Evolutionary conservation across 345 rosid genomes (phyloP).

Genomic region (Barbarea vulgaris): DNA sequence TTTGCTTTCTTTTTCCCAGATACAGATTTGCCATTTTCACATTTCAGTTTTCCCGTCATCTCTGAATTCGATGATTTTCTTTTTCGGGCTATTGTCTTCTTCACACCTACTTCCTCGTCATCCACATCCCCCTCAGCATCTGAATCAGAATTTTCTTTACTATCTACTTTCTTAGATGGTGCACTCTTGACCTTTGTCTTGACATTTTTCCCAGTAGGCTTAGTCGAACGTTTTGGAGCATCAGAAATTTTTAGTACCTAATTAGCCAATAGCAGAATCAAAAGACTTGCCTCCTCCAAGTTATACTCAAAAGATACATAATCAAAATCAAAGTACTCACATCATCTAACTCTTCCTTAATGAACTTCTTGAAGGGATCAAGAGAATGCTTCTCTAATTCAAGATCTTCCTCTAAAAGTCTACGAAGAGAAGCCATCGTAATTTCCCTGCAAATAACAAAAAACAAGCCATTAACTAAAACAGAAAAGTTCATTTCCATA

Average conservation of each 20-base stretch:
- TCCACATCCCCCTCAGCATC: slow-evolving; percentile 48
- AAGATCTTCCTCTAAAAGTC: slow-evolving; percentile 88
- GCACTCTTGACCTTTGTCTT: slow-evolving; percentile 45
- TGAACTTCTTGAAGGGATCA: slow-evolving; percentile 71
- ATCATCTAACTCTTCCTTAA: slow-evolving; percentile 62
- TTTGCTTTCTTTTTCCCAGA: slow-evolving; percentile 57
- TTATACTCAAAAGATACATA: not conserved
- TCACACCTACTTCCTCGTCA: slow-evolving; percentile 36
- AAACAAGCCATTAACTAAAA: not conserved
- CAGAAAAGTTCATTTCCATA: not conserved
- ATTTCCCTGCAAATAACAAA: slow-evolving; percentile 50
- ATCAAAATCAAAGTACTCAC: slow-evolving; percentile 40
- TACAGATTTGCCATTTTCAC: slow-evolving; percentile 48
- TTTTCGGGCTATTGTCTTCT: slow-evolving; percentile 53
- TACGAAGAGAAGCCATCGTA: slow-evolving; percentile 80
- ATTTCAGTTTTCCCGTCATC: slow-evolving; percentile 56
- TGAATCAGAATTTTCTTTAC: slow-evolving; percentile 49
- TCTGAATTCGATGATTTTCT: slow-evolving; percentile 55
- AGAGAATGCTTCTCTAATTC: slow-evolving; percentile 60
- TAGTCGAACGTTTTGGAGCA: slow-evolving; percentile 46
- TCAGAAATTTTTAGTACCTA: slow-evolving; percentile 30
- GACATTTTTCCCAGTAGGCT: slow-evolving; percentile 45
- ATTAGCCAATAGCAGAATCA: slow-evolving; percentile 15
- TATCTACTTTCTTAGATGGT: slow-evolving; percentile 43
- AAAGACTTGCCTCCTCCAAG: slow-evolving; percentile 7